Evolutionary conservation across 140 eudicot species (phyloP), one percentile per base, ranked within the genome.

Genomic region (Anethum foeniculum): DNA sequence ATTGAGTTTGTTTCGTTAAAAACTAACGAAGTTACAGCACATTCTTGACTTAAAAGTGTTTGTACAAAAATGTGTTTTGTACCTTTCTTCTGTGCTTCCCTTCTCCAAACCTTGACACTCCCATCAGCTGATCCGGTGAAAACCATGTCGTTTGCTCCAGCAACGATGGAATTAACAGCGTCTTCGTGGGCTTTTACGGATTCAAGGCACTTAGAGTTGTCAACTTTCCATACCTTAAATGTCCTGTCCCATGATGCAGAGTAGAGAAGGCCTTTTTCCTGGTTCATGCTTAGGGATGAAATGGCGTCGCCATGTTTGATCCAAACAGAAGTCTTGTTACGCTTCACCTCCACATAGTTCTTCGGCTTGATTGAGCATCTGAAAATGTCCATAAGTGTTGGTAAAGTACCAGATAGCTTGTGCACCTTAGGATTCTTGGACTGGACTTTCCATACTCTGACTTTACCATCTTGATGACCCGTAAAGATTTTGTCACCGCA

Each of bases 181-280:
- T 93, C 98, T 2, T 93, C 96, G 60, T 93, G 97, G 52, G 97
- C 97, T 67, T 88, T 87, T 0, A 93, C 96, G 0, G 98, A 93
- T 77, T 93, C 98, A 0, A 93, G 47, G 58, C 98, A 93, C 76
- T 88, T 93, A 0, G 93, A 89, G 41, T 85, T 92, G 2, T 85
- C 84, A 27, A 84, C 84, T 18, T 86, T 84, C 98, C 98, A 93
- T 3, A 93, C 97, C 85, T 93, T 93, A 71, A 93, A 93, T 0
- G 98, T 93, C n/a, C 91, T 64, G 86, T 93, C 98, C 98, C 98
- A 93, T 18, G 97, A 93, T 8, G 95, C 95, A 2, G 98, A 91
- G 75, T 93, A 93, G 4, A 93, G 82, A 34, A 93, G 75, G 8
- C 96, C 97, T 12, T 84, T 87, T 46, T 90, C 91, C 75, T 84